These are phyloP conservation scores for Solanum lycopersicoides DNA, from an alignment of 257 asterid species.

Conservation along the genomic window DNA sequence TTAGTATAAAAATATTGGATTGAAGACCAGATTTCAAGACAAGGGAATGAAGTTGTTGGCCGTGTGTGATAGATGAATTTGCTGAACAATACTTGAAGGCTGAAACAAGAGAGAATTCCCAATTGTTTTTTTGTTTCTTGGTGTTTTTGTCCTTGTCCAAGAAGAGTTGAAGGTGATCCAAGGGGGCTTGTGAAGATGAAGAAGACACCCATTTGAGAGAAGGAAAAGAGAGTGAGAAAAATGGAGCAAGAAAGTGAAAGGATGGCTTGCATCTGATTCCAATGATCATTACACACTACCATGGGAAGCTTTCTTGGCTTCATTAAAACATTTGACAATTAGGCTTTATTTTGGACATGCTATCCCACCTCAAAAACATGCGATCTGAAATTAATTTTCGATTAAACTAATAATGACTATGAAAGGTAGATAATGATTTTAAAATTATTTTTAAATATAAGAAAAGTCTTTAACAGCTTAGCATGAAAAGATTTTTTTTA, in stretches of 20 bases:
- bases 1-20: slow-evolving; percentile 50
- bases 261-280: slow-evolving; percentile 6
- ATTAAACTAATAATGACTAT: too few species aligned
- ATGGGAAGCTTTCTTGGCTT: background rate
- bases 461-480: too few species aligned
- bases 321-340: background rate
- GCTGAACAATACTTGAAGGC: slow-evolving; percentile 56
- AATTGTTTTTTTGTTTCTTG: slow-evolving; percentile 20
- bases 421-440: too few species aligned
- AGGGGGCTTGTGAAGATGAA: background rate
- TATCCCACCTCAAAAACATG: too few species aligned
- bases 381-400: too few species aligned
- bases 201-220: slow-evolving; percentile 8
- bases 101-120: slow-evolving; percentile 42
- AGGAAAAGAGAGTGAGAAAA: background rate
- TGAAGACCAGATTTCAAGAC: slow-evolving; percentile 49
- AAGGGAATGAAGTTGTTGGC: slow-evolving; percentile 54
- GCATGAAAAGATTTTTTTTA: too few species aligned
- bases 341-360: background rate
- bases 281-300: slow-evolving; percentile 29
- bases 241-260: background rate
- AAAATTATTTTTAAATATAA: too few species aligned
- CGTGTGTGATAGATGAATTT: slow-evolving; percentile 29
- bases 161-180: background rate
- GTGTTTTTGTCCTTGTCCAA: background rate